Conservation (phyloP, 2,329 filamentous ascomycete genomes). For the Orbilia quercus region DNA sequence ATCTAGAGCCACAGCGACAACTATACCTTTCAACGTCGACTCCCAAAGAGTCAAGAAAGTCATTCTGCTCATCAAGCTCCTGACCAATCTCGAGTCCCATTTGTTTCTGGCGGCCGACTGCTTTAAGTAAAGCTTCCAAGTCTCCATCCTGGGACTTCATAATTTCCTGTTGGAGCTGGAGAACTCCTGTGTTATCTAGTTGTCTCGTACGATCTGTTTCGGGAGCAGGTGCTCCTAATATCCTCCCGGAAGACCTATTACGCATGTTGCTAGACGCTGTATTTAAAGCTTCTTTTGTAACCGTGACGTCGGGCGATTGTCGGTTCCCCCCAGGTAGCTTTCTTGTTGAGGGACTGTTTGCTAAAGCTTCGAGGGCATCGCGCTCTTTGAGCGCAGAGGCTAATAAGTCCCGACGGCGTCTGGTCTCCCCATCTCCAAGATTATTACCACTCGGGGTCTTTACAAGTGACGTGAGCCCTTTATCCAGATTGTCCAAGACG, state of each 20-base stretch:
- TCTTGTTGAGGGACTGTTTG: slow-evolving; percentile 70
- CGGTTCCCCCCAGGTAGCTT: slow-evolving; percentile 63
- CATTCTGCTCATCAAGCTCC: slow-evolving; percentile 77
- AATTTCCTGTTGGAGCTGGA: slow-evolving; percentile 78
- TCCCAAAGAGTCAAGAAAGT: slow-evolving; percentile 75
- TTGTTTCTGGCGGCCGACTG: slow-evolving; percentile 78
- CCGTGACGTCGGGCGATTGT: slow-evolving; percentile 3
- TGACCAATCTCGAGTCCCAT: slow-evolving; percentile 81
- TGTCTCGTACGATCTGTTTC: slow-evolving; percentile 82
- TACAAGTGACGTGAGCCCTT: slow-evolving; percentile 16
- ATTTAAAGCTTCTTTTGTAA: slow-evolving; percentile 58
- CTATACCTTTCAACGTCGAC: slow-evolving; percentile 70
- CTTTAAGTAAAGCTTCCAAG: slow-evolving; percentile 74
- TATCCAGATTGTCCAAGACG: slow-evolving; percentile 65
- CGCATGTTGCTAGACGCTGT: slow-evolving; percentile 54
- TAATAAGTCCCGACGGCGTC: slow-evolving; percentile 77
- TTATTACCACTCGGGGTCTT: slow-evolving; percentile 3
- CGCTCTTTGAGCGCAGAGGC: slow-evolving; percentile 77
- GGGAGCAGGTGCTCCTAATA: slow-evolving; percentile 76
- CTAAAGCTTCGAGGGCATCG: slow-evolving; percentile 78
- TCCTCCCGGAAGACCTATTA: slow-evolving; percentile 68
- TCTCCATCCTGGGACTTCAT: slow-evolving; percentile 80
- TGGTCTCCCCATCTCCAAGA: slow-evolving; percentile 71
- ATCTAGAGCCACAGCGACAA: background rate
- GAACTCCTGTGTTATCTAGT: slow-evolving; percentile 78